Evolutionary conservation across 352 stramenopile genomes (phyloP).

Genomic region (Globisporangium okanoganense): DNA sequence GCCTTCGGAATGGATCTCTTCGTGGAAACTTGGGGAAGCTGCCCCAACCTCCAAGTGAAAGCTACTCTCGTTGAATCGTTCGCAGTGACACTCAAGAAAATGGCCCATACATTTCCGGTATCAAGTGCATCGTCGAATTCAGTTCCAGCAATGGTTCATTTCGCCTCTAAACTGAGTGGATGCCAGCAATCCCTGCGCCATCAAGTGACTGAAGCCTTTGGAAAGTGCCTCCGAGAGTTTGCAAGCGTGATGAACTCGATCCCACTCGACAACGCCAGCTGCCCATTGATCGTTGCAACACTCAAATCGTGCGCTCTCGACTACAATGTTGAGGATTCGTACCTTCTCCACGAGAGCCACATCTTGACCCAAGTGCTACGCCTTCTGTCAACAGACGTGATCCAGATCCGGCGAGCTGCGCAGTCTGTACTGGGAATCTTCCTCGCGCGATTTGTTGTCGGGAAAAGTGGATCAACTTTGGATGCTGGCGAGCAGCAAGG

Average conservation of each 20-base stretch:
- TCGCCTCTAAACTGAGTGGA: constrained; percentile 44
- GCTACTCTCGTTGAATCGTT: constrained; percentile 52
- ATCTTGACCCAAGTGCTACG: constrained; percentile 50
- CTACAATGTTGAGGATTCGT: constrained; percentile 73
- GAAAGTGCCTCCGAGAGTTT: constrained; percentile 35
- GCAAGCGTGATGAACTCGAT: constrained; percentile 23
- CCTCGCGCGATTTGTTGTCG: constrained; percentile 57
- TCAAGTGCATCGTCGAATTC: constrained; percentile 10
- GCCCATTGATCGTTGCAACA: constrained; percentile 34
- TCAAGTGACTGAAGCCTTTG: constrained; percentile 47
- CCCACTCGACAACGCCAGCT: constrained; percentile 19
- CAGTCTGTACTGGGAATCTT: constrained; percentile 59
- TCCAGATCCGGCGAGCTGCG: constrained; percentile 41
- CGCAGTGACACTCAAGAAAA: constrained; percentile 32
- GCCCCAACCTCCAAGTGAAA: constrained; percentile 23
- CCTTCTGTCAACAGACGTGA: constrained; percentile 40
- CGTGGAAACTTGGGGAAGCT: constrained; percentile 23
- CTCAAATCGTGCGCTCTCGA: constrained; percentile 62
- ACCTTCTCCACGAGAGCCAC: constrained; percentile 62
- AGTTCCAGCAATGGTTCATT: constrained; percentile 41
- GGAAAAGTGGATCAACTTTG: constrained; percentile 17
- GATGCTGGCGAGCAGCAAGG: constrained; percentile 15
- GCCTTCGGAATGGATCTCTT: constrained; percentile 50
- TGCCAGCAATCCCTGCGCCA: constrained; percentile 45
- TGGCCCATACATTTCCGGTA: constrained; percentile 28